A percentile compares a stretch with the other conserved stretches of the same genome.
Evolutionary conservation across 352 stramenopile genomes (phyloP).

Genomic region (Phytophthora pisi): DNA sequence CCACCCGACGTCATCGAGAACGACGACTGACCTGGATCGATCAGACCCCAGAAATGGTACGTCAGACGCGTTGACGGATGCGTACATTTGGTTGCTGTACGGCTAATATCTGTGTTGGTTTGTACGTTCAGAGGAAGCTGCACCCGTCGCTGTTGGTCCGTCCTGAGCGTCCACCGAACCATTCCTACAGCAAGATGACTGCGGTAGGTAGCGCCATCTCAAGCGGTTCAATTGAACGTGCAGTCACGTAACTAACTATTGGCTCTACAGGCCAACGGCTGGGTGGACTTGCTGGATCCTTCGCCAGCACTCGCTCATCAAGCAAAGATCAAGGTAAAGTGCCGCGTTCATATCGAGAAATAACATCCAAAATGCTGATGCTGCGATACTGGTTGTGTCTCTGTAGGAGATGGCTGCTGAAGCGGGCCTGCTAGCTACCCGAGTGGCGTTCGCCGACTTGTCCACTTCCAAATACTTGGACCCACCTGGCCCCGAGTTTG

Average conservation of each 20-base stretch:
- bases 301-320: slow-evolving; percentile 26
- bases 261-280: slow-evolving; percentile 60
- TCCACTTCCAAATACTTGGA: slow-evolving; percentile 20
- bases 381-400: not conserved
- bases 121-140: slow-evolving; percentile 51
- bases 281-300: slow-evolving; percentile 62
- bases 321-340: slow-evolving; percentile 31
- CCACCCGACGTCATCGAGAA: slow-evolving; percentile 31
- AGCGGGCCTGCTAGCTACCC: slow-evolving; percentile 9
- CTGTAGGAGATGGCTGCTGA: slow-evolving; percentile 18
- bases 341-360: not conserved
- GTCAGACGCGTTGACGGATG: not conserved
- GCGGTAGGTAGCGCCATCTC: slow-evolving; percentile 45
- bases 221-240: not conserved
- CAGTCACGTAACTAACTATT: not conserved
- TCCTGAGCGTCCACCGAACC: slow-evolving; percentile 72
- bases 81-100: not conserved
- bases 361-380: not conserved
- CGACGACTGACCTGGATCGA: slow-evolving; percentile 76
- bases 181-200: slow-evolving; percentile 78
- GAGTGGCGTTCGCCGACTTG: slow-evolving; percentile 32
- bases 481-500: slow-evolving; percentile 15
- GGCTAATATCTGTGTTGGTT: slow-evolving; percentile 4
- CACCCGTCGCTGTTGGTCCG: slow-evolving; percentile 58
- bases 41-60: slow-evolving; percentile 65